Evolutionary conservation across 108 stramenopile genomes (phyloP), one percentile per base, ranked within the genome.

Genomic region (Pseudonitzschia multiseries): DNA sequence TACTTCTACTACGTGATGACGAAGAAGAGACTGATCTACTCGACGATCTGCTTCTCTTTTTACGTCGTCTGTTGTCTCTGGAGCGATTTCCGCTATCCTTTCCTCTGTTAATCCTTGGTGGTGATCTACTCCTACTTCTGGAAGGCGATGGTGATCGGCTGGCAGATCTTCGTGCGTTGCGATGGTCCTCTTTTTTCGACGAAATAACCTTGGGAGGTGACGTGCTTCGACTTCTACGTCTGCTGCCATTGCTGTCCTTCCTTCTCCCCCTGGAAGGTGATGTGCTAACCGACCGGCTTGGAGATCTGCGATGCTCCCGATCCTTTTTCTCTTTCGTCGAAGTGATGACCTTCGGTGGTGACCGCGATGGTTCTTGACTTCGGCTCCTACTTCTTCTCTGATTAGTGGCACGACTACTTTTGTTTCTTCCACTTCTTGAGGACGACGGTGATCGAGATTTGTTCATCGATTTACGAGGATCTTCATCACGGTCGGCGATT

Each of bases 181-280:
- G 0, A 15, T 5, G 57, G 57, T 48, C 46, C 4, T 48, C 46
- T 18, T 59, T 59, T 1, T 27, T 15, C 26, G 27, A 31, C 21
- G 57, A 59, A 27, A 59, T 59, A 26, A 27, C 24, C 57, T 59
- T 59, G 29, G 57, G 57, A 14, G 27, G 57, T n/a, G 57, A 59
- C 1, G 14, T 28, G 57, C 29, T 17, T 28, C 57, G 27, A 31
- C 29, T 28, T 59, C 0, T 59, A 8, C 57, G 27, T 59, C 57
- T 59, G 36, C 61, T 8, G 18, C 18, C n/a, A 14, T 4, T 18
- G 18, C 32, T 33, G 18, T 33, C 61, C 29, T 62, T 33, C n/a
- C 61, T 62, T 62, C 61, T 31, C 17, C 33, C 36, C 20, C 61
- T 26, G 15, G 61, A n/a, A 9, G 61, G 61, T 21, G 61, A 62